phyloP scores from a whole-genome alignment of 768 basidiomycete species.

The Strobilomyces dryophilus region DNA sequence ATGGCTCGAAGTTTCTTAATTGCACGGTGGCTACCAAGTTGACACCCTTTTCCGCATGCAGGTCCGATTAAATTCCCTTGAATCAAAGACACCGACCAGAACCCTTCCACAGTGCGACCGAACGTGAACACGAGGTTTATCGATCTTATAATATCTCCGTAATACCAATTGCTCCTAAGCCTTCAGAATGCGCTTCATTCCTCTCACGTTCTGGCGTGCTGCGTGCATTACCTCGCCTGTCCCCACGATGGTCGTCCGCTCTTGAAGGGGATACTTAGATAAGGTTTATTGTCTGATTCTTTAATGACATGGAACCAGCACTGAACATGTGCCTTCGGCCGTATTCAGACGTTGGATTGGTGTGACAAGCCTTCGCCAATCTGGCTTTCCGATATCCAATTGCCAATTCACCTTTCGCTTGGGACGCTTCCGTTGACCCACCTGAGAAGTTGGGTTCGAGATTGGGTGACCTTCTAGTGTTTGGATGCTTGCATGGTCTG shows the following conservation, averaged over 20 bases:
- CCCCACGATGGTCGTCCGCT: slow-evolving; percentile 13
- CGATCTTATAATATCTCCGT: not conserved
- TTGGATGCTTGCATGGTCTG: slow-evolving; percentile 1
- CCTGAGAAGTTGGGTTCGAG: slow-evolving; percentile 2
- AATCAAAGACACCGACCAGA: not conserved
- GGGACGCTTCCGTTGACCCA: slow-evolving; percentile 1
- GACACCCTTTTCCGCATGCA: not conserved
- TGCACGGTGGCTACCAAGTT: slow-evolving; percentile 1
- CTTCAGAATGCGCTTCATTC: slow-evolving; percentile 6
- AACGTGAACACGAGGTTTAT: slow-evolving; percentile 6
- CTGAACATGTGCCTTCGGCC: slow-evolving; percentile 15
- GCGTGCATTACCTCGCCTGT: slow-evolving; percentile 8
- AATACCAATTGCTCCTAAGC: not conserved
- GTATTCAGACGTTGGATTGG: slow-evolving; percentile 8
- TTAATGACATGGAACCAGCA: slow-evolving; percentile 12
- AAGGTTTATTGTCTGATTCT: slow-evolving; percentile 19
- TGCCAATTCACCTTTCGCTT: slow-evolving; percentile 8
- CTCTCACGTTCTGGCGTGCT: slow-evolving; percentile 19
- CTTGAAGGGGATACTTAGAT: slow-evolving; percentile 12
- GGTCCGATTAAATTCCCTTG: not conserved
- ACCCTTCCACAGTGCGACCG: slow-evolving; percentile 13
- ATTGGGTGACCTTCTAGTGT: not conserved
- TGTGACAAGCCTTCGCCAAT: slow-evolving; percentile 5
- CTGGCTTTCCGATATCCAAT: slow-evolving; percentile 1
- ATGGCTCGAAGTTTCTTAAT: slow-evolving; percentile 3